Base-by-base conservation (phyloP, 2,329 filamentous ascomycete genomes). In the Phialophora macrospora region DNA sequence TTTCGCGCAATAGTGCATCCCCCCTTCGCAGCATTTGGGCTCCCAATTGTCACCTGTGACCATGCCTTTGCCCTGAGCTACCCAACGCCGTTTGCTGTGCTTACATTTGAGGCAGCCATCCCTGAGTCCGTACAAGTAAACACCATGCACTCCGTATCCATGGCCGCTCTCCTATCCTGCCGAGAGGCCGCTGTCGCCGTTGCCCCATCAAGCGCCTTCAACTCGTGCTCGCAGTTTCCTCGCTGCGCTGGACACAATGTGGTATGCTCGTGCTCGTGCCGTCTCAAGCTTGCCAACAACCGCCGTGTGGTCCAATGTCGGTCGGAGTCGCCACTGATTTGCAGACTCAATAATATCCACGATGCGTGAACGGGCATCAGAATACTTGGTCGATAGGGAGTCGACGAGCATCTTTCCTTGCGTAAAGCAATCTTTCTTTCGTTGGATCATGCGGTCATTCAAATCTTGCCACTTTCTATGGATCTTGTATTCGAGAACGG, bases 191-290 rank as follows among this genome's bases (percentile, higher is more conserved):
- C 11, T 60, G 28, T 28, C 56, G 51, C 34, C 26, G 5, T 22
- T 62, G 41, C 41, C 20, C 20, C 8, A 5, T 59, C 38, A 56
- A n/a, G 8, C 44, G 20, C 11, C 34, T 22, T 9, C 56, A 22
- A 44, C 59, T 49, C 48, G 41, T 14, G 58, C 52, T n/a, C 46
- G 41, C 26, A 67, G 12, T 48, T 41, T 58, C 17, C 24, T 44
- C 28, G 62, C 55, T 17, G 65, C 62, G 20, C 62, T 63, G 30
- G 62, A 46, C 34, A 71, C 60, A 12, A 71, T 62, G 17, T 64
- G 63, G 22, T 61, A 60, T 28, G 67, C 69, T 26, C 65, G 34
- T 14, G 28, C 58, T 60, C 68, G 69, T 34, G 69, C 67, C 44
- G 49, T 60, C 12, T 57, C 60, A 41, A 70, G 57, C 26, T 60